Evolutionary conservation across 805 yeast genomes (phyloP), one percentile per base, ranked within the genome.

Genomic region (Maudiozyma barnettii): DNA sequence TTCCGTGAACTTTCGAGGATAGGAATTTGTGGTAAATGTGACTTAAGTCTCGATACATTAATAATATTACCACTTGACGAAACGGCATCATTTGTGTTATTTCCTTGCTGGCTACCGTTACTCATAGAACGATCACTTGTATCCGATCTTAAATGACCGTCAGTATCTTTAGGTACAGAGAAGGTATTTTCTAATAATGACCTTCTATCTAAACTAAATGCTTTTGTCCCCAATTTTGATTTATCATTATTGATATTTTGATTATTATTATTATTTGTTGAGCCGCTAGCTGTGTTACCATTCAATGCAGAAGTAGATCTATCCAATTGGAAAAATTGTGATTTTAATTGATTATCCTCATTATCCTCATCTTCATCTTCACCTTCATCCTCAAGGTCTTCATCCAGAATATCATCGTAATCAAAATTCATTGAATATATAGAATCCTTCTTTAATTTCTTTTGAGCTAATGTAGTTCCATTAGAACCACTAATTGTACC

Each of bases 381-480:
- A 13, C 57, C 64, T 18, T 61, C 65, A 20, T 64, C 68, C 14
- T 63, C 67, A 31, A 62, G 65, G 33, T 60, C 64, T 18, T 63
- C 64, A 19, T 61, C 65, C 3, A 61, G 43, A 43, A 54, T 56
- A 30, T 60, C 63, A 47, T 61, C 62, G 44, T 59, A 61, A 45
- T 62, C 65, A 47, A 61, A 61, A 23, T 58, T 58, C 55, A 60
- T 54, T 13, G 59, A 54, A 44, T 57, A 61, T 19, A 48, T 48
- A 30, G 51, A 40, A 19, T 39, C 45, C 3, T 39, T 44, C n/a
- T 37, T 36, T 18, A 29, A 19, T 7, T 22, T 20, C 13, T 19
- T 16, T 19, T 37, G 40, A 13, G 51, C 8, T 5, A 21, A 2
- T 6, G 22, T 23, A 37, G 14, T 36, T 16, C 9, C 40, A 21